These are phyloP conservation scores for Rehmannia glutinosa DNA, from an alignment of 257 asterid species.

Conservation along the genomic window DNA sequence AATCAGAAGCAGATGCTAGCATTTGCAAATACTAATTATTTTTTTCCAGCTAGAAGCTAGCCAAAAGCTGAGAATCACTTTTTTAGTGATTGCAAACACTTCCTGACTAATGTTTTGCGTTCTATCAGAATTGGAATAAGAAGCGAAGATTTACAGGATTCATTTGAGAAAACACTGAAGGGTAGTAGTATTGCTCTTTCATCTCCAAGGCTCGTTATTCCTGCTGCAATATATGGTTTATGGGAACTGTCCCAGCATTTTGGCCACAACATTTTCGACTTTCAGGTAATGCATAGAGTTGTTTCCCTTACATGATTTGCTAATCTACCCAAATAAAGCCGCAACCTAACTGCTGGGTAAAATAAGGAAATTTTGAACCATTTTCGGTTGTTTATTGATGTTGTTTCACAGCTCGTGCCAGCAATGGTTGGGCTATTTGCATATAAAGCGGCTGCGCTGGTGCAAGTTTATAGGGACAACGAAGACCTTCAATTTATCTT, in stretches of 20 bases:
- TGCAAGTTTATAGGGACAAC: conserved; percentile 94
- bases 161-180: conserved; percentile 56
- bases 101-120: conserved; percentile 10
- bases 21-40: too few relatives aligned
- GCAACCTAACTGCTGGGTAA: neutral
- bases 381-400: neutral
- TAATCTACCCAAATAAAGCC: too few relatives aligned
- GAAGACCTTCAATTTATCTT: conserved; percentile 83
- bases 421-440: conserved; percentile 95
- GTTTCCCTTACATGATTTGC: too few relatives aligned
- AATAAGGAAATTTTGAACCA: neutral
- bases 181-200: conserved; percentile 86
- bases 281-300: conserved; percentile 63
- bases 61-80: too few relatives aligned
- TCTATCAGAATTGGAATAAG: conserved; percentile 84
- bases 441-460: conserved; percentile 93
- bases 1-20: too few relatives aligned
- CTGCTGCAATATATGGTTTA: conserved; percentile 81
- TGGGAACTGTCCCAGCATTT: conserved; percentile 90
- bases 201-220: conserved; percentile 91
- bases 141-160: conserved; percentile 71
- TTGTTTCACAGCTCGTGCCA: conserved; percentile 65
- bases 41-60: too few relatives aligned
- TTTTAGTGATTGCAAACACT: too few relatives aligned
- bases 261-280: conserved; percentile 53